phyloP scores from a whole-genome alignment of 1,139 yeast species.

The Kurtzmaniella quercitrusa region DNA sequence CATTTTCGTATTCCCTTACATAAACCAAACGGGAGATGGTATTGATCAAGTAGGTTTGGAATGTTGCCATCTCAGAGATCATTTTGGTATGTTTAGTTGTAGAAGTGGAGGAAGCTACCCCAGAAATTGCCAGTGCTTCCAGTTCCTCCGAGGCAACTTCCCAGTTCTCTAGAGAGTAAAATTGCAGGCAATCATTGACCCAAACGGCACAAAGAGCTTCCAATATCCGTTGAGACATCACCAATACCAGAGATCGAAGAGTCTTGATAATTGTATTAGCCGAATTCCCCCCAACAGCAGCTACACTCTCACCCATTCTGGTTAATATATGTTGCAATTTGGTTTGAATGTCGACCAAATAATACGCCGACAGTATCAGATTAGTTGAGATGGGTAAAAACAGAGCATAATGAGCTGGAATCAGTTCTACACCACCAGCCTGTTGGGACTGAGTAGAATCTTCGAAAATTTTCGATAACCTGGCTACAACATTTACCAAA shows the following conservation, averaged over 20 bases:
- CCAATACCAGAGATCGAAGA: conserved; percentile 28
- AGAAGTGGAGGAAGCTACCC: conserved; percentile 10
- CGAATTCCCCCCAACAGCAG: conserved; percentile 33
- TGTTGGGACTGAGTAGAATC: conserved; percentile 19
- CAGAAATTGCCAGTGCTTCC: conserved; percentile 9
- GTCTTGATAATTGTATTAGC: conserved; percentile 36
- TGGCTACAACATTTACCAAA: conserved; percentile 22
- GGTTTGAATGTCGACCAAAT: conserved; percentile 28
- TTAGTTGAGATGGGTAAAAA: conserved; percentile 42
- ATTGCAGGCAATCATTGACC: conserved; percentile 47
- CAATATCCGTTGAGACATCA: conserved; percentile 36
- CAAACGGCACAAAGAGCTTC: conserved; percentile 45
- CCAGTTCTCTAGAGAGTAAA: conserved; percentile 44
- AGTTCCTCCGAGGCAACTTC: conserved; percentile 16
- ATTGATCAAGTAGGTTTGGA: conserved; percentile 32
- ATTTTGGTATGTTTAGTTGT: conserved; percentile 25
- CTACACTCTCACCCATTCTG: conserved; percentile 29
- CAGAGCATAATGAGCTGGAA: conserved; percentile 32
- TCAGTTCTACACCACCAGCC: conserved; percentile 27
- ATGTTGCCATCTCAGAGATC: conserved; percentile 33
- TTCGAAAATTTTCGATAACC: conserved; percentile 29
- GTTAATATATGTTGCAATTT: conserved; percentile 30
- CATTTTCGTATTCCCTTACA: conserved; percentile 10
- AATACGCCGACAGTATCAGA: conserved; percentile 38
- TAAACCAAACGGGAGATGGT: conserved; percentile 27